Percentiles rank a stretch among this genome's conserved stretches.
phyloP scores from a whole-genome alignment of 179 eudicot genomes.

The Drosera spatulata region DNA sequence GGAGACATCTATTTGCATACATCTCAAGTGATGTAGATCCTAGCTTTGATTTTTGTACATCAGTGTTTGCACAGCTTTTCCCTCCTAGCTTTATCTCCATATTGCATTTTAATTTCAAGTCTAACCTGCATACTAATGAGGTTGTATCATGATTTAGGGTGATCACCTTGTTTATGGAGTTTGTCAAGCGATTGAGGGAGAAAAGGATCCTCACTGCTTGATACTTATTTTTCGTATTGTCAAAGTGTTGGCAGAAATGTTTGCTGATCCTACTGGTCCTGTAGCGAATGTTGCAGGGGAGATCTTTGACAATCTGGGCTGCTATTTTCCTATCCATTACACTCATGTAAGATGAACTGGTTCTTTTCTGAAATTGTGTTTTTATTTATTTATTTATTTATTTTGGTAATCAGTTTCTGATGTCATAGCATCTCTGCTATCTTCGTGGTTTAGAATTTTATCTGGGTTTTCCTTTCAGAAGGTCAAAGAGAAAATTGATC shows the following conservation, averaged over 20 bases:
- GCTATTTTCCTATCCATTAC: constrained; percentile 87
- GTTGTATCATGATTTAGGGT: constrained; percentile 37
- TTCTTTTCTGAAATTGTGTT: no score
- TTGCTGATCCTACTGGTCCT: constrained; percentile 57
- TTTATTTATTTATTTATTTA: no score
- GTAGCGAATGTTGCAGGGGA: constrained; percentile 64
- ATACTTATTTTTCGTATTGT: constrained; percentile 56
- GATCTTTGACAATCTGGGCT: constrained; percentile 66
- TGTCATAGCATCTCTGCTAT: no score
- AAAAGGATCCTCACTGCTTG: constrained; percentile 90
- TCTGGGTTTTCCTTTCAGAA: no score
- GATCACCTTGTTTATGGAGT: constrained; percentile 60
- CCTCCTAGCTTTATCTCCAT: not conserved
- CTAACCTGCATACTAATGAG: not conserved
- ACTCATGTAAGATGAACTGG: constrained; percentile 59
- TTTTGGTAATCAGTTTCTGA: no score
- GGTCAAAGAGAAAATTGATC: no score
- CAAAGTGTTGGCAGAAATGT: constrained; percentile 42
- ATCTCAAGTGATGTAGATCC: no score
- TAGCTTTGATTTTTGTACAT: no score
- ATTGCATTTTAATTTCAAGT: not conserved
- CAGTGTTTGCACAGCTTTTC: not conserved
- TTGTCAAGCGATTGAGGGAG: constrained; percentile 86
- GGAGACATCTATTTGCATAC: no score
- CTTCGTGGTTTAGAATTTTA: no score